Conservation (phyloP, 331 rosid genomes). For the Stylosanthes scabra region DNA sequence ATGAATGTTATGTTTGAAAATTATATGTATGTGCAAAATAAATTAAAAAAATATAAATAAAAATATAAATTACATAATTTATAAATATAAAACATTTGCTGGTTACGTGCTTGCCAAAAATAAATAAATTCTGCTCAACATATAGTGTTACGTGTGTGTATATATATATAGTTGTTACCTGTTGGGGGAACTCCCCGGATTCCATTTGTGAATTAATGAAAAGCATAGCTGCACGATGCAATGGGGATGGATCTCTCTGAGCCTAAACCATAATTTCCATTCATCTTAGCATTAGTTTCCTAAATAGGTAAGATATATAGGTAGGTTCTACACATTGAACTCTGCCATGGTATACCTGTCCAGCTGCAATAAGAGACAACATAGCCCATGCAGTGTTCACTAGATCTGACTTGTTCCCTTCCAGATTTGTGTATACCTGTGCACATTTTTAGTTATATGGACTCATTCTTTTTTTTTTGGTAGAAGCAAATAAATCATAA, state of each 20-base stretch:
- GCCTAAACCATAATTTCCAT: constrained; percentile 41
- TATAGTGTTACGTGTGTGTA: neutral
- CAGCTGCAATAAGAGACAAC: constrained; percentile 72
- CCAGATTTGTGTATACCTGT: constrained; percentile 70
- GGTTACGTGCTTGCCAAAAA: too few species aligned
- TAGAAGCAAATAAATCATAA: too few species aligned
- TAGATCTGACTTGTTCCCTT: constrained; percentile 60
- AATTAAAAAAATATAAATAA: too few species aligned
- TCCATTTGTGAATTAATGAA: constrained; percentile 67
- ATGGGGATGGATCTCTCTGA: constrained; percentile 57
- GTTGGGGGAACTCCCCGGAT: constrained; percentile 79
- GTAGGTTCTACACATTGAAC: neutral
- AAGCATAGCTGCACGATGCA: constrained; percentile 66
- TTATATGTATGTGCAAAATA: too few species aligned
- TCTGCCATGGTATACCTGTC: constrained; percentile 49
- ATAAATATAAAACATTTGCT: too few species aligned
- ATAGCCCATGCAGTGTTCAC: constrained; percentile 83
- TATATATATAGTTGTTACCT: too few species aligned
- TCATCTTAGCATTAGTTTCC: neutral
- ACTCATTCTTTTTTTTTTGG: too few species aligned
- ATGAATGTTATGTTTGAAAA: too few species aligned
- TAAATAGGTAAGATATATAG: neutral
- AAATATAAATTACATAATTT: too few species aligned
- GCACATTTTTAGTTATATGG: too few species aligned
- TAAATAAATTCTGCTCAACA: neutral